Evolutionary conservation across 352 stramenopile genomes (phyloP).

Genomic region (Blastocystis sp.): DNA sequence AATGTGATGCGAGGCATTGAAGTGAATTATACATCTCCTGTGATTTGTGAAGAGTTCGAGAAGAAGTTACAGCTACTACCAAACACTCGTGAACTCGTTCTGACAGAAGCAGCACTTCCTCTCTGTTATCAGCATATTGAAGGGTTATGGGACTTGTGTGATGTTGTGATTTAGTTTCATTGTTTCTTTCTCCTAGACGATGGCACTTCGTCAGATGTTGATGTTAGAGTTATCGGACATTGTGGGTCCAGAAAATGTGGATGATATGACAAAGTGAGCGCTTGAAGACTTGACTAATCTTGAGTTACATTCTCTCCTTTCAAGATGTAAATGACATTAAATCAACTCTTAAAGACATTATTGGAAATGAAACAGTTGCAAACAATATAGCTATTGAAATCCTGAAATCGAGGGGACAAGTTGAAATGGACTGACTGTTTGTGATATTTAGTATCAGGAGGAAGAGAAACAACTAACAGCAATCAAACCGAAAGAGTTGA

Average conservation of each 20-base stretch:
- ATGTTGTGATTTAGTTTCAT: conserved; percentile 48
- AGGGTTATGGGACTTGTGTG: conserved; percentile 24
- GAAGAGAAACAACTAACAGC: not conserved
- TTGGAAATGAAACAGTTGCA: conserved; percentile 54
- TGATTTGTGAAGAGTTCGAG: not conserved
- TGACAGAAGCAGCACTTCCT: conserved; percentile 12
- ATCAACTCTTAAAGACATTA: conserved; percentile 50
- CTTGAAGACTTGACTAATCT: not conserved
- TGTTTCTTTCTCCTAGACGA: not conserved
- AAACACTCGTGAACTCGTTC: not conserved
- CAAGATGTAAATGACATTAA: conserved; percentile 52
- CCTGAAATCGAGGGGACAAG: conserved; percentile 52
- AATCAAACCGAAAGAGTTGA: conserved; percentile 14
- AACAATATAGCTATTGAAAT: conserved; percentile 52
- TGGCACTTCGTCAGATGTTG: conserved; percentile 50
- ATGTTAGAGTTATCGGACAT: conserved; percentile 54
- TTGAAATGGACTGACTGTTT: not conserved
- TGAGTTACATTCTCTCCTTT: conserved; percentile 55
- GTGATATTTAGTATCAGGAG: not conserved
- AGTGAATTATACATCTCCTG: not conserved
- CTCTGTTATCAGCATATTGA: conserved; percentile 37
- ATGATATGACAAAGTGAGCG: conserved; percentile 55
- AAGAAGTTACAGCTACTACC: not conserved
- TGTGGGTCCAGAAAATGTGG: conserved; percentile 47
- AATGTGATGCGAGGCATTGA: not conserved